Conservation (phyloP, 495 filamentous ascomycete species). For the Penicillium silybi region DNA sequence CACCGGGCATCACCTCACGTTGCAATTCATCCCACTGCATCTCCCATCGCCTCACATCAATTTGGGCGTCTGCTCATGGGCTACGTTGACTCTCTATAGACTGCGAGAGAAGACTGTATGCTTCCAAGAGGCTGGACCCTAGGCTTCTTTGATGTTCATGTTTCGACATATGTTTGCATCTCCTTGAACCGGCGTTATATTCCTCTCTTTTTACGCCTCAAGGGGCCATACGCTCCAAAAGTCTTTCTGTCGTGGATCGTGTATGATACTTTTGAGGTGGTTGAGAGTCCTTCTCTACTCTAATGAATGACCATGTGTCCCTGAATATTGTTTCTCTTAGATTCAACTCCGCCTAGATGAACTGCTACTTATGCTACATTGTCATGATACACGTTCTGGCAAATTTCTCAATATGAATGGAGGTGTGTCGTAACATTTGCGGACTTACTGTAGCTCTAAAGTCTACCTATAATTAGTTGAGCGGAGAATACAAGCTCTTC, state of each 20-base stretch:
- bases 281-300: conserved; percentile 8
- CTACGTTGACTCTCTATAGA: conserved; percentile 2
- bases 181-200: conserved; percentile 12
- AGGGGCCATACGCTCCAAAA: conserved; percentile 7
- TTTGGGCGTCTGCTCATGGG: neutral
- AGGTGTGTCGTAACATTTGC: neutral
- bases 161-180: conserved; percentile 15
- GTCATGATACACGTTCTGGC: neutral
- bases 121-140: conserved; percentile 13
- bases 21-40: neutral
- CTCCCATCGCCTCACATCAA: neutral
- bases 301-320: conserved; percentile 20
- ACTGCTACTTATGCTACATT: neutral
- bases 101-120: neutral
- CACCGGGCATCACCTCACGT: neutral
- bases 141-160: neutral
- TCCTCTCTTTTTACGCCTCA: conserved; percentile 4
- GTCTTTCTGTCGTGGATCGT: neutral
- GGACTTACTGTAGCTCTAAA: conserved; percentile 2
- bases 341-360: neutral
- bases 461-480: conserved; percentile 17
- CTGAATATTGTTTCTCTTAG: neutral
- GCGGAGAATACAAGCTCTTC: neutral
- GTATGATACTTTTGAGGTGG: conserved; percentile 10
- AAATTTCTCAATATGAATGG: neutral